Conservation (phyloP, 1,139 yeast genomes). For the Candida labiduridarum region DNA sequence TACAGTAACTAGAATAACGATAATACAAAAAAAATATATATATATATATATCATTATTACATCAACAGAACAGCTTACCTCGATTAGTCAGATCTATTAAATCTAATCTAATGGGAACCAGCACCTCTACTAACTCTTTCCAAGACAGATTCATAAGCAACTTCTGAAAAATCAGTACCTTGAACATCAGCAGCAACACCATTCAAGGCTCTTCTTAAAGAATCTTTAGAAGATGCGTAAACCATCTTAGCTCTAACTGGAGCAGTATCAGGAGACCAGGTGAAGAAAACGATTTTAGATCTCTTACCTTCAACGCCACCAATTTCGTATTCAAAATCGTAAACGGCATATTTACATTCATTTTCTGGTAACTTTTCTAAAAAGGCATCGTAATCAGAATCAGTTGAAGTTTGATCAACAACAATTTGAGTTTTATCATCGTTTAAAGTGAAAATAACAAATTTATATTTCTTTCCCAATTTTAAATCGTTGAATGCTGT, state of each 20-base stretch:
- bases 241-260: slow-evolving; percentile 96
- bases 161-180: slow-evolving; percentile 98
- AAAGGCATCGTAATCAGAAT: slow-evolving; percentile 77
- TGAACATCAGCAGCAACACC: slow-evolving; percentile 94
- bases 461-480: slow-evolving; percentile 89
- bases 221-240: slow-evolving; percentile 96
- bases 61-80: neutral
- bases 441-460: slow-evolving; percentile 76
- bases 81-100: neutral
- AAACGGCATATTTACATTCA: slow-evolving; percentile 95
- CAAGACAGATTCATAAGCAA: slow-evolving; percentile 87
- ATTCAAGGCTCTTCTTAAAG: slow-evolving; percentile 93
- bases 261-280: slow-evolving; percentile 99
- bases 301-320: slow-evolving; percentile 93
- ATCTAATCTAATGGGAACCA: slow-evolving; percentile 15
- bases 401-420: slow-evolving; percentile 81
- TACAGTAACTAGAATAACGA: neutral
- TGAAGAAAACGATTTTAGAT: slow-evolving; percentile 88
- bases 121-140: slow-evolving; percentile 71
- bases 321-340: slow-evolving; percentile 93
- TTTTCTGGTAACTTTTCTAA: slow-evolving; percentile 89
- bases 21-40: neutral
- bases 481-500: slow-evolving; percentile 93
- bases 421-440: slow-evolving; percentile 87
- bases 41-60: neutral